Evolutionary conservation across 208 protist genomes (phyloP).

Genomic region (Trypanosoma mega): DNA sequence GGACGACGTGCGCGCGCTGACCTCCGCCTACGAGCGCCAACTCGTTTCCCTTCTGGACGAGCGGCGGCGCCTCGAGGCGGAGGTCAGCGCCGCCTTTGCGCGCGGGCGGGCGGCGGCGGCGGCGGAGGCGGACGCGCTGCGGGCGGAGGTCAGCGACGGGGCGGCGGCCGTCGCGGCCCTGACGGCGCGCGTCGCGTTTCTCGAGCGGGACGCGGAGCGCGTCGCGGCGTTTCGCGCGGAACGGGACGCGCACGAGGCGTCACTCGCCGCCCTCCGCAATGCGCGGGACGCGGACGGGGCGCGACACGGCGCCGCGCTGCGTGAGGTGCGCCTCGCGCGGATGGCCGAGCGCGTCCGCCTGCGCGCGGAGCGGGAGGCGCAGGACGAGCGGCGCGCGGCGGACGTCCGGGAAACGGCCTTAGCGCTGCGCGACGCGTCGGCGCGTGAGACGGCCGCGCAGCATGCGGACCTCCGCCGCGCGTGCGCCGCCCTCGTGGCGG

Average conservation of each 20-base stretch:
- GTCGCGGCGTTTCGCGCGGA: slow-evolving; percentile 55
- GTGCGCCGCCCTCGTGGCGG: slow-evolving; percentile 57
- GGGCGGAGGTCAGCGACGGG: slow-evolving; percentile 30
- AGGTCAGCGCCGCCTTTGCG: background rate
- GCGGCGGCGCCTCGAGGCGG: background rate
- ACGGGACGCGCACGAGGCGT: slow-evolving; percentile 44
- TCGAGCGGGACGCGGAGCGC: slow-evolving; percentile 54
- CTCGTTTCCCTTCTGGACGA: no score
- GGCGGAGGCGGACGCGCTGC: slow-evolving; percentile 24
- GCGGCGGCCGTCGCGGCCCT: slow-evolving; percentile 33
- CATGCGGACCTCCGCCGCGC: slow-evolving; percentile 78
- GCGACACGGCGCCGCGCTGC: slow-evolving; percentile 27
- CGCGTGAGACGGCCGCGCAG: slow-evolving; percentile 57
- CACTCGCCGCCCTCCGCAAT: slow-evolving; percentile 43
- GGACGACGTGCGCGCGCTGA: no score
- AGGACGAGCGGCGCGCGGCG: slow-evolving; percentile 34
- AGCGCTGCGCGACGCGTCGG: slow-evolving; percentile 61
- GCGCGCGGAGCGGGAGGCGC: slow-evolving; percentile 48
- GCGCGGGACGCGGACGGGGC: slow-evolving; percentile 28
- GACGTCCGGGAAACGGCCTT: slow-evolving; percentile 63
- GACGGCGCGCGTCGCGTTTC: slow-evolving; percentile 44
- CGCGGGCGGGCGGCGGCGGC: slow-evolving; percentile 12
- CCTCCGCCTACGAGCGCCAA: no score
- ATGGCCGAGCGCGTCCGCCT: slow-evolving; percentile 78
- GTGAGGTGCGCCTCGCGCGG: slow-evolving; percentile 43